These are phyloP conservation scores for Thermoascus crustaceus DNA, from an alignment of 2,329 filamentous ascomycete species.

Conservation along the genomic window DNA sequence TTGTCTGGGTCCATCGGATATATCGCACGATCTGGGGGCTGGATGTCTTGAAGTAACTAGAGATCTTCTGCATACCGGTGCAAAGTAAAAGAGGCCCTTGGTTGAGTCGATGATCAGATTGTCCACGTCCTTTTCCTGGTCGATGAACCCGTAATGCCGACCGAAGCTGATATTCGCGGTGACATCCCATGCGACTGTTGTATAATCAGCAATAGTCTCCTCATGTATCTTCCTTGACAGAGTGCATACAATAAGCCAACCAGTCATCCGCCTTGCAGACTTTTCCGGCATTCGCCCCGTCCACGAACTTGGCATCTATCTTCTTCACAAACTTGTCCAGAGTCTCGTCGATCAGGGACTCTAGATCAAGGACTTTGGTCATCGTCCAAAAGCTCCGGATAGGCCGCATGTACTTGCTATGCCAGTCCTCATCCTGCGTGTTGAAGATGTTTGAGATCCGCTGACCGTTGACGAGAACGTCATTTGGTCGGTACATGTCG, in stretches of 20 bases:
- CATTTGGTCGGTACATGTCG: conserved; percentile 21
- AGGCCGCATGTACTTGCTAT: conserved; percentile 16
- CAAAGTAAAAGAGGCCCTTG: conserved; percentile 2
- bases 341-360: conserved; percentile 20
- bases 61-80: neutral
- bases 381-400: conserved; percentile 18
- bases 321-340: conserved; percentile 17
- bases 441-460: conserved; percentile 20
- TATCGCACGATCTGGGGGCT: too few relatives aligned
- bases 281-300: conserved; percentile 10
- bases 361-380: conserved; percentile 20
- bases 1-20: too few relatives aligned
- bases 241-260: conserved; percentile 15
- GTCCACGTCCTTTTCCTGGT: conserved; percentile 12
- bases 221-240: neutral
- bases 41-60: too few relatives aligned
- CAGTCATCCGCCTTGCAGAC: conserved; percentile 14
- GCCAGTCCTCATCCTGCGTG: conserved; percentile 19
- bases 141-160: conserved; percentile 18
- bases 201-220: conserved; percentile 1
- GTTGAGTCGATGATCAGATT: neutral
- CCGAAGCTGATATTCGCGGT: conserved; percentile 11
- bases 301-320: conserved; percentile 13
- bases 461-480: conserved; percentile 18
- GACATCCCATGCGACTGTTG: conserved; percentile 16